Conservation (phyloP, 106 monocot species). For the Vanilla planifolia region DNA sequence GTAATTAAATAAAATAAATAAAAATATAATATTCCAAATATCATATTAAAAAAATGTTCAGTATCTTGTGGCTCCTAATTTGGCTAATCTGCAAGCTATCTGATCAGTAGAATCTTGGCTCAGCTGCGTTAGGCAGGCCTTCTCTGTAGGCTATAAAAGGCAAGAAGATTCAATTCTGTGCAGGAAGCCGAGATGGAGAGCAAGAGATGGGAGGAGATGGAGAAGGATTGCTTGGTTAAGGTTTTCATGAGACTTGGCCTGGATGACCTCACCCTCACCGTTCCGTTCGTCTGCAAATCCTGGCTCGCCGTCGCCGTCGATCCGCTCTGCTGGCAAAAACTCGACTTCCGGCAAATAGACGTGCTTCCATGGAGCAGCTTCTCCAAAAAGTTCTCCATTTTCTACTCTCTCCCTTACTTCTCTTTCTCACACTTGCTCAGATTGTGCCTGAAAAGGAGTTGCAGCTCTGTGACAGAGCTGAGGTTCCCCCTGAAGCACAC, state of each 20-base stretch:
- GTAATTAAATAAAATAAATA: no score
- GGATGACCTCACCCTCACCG: conserved; percentile 5
- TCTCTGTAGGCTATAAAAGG: no score
- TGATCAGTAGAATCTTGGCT: no score
- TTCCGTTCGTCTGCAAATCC: conserved; percentile 20
- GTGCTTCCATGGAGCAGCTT: conserved; percentile 21
- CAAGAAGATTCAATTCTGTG: no score
- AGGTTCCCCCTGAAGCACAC: conserved; percentile 12
- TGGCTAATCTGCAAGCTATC: no score
- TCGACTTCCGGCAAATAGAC: conserved; percentile 12
- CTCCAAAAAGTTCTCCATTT: not conserved
- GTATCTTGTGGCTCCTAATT: no score
- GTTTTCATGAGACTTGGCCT: conserved; percentile 14
- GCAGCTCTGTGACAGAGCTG: conserved; percentile 1
- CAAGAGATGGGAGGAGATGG: conserved; percentile 17
- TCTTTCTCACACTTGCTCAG: conserved; percentile 17
- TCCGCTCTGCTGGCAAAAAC: conserved; percentile 19
- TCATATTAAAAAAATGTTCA: no score
- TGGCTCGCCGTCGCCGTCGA: conserved; percentile 1
- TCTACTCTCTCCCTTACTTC: conserved; percentile 2
- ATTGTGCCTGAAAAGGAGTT: not conserved
- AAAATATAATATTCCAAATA: no score
- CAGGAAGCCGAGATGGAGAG: not conserved
- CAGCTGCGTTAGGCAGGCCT: no score
- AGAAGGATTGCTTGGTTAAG: conserved; percentile 13